Base-by-base conservation (phyloP, 179 eudicot genomes). In the Silene coronaria region DNA sequence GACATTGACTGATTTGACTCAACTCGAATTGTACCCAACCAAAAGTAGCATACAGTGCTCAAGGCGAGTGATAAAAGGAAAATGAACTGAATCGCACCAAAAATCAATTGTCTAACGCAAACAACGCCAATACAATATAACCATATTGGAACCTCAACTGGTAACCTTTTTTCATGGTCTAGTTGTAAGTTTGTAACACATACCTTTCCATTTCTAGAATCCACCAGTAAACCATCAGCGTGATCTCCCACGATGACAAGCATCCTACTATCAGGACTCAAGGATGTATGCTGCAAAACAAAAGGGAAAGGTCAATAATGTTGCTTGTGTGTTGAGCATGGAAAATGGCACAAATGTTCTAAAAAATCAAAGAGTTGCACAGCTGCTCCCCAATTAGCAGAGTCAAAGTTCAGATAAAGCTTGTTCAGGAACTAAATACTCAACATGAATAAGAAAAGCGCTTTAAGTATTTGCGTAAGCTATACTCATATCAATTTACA, bases 181-280 rank as follows among this genome's bases (percentile, higher is more conserved):
- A 34, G 19, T 34, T n/a, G 16, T 36, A 30, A 36, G 6, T 11
- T 34, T n/a, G 16, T 36, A 30, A 36, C 23, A 66, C 21, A 42
- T 86, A 89, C 92, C 92, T 89, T 83, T 51, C 88, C 92, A 59
- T 48, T 77, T 76, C 81, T 70, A 17, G 84, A 83, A 72, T 89
- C 93, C 36, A 86, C 88, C 85, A 87, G 79, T 34, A 87, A 1
- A 51, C 87, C 87, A 26, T 84, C 89, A n/a, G 80, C 84, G 76
- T 86, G 80, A 71, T 89, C 93, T 26, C 93, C 93, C 57, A 87
- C 93, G 62, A 89, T 71, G 26, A 76, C 75, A 77, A 89, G 82
- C 72, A 86, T 81, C 80, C 85, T 84, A 42, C 86, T 77, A 76
- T 84, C 87, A 28, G 93, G 93, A 70, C 90, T 89, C 76, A 87